Percentiles rank a stretch among this genome's conserved stretches.
Conservation (phyloP, 108 stramenopile species). For the Fistulifera pelliculosa region DNA sequence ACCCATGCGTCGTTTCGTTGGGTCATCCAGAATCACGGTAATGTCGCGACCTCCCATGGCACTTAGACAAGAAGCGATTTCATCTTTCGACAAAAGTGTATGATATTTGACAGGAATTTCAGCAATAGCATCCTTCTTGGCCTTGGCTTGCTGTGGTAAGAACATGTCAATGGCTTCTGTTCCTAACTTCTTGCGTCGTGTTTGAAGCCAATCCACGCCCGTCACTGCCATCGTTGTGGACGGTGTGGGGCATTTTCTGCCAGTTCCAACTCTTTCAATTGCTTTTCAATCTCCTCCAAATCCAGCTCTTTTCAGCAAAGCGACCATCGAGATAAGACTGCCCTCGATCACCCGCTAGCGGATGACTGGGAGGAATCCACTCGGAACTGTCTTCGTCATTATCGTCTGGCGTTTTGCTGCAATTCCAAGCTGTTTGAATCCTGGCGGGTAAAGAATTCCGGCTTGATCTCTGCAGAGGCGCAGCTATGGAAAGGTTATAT, state of each 20-base stretch:
- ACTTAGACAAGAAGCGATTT: constrained; percentile 43
- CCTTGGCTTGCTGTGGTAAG: constrained; percentile 24
- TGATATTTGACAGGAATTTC: constrained; percentile 44
- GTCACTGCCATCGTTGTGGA: constrained; percentile 4
- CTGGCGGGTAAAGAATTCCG: no score
- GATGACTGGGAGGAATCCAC: constrained; percentile 53
- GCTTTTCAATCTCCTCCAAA: constrained; percentile 3
- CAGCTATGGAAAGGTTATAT: no score
- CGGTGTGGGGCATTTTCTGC: constrained; percentile 3
- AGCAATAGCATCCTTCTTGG: constrained; percentile 18
- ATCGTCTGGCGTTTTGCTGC: no score
- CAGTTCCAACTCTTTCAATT: constrained; percentile 2
- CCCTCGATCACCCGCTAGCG: constrained; percentile 20
- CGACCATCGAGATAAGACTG: constrained; percentile 7
- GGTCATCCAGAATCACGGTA: constrained; percentile 26
- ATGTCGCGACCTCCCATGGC: constrained; percentile 50
- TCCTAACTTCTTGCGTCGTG: constrained; percentile 31
- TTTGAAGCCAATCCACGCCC: constrained; percentile 58
- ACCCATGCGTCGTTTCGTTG: constrained; percentile 22
- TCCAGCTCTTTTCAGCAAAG: neutral
- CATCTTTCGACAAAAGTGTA: constrained; percentile 49
- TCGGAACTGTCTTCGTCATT: constrained; percentile 14
- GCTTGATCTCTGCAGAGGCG: no score
- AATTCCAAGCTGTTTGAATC: no score
- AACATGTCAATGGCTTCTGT: constrained; percentile 18